Evolutionary conservation across 352 stramenopile genomes (phyloP), one percentile per base, ranked within the genome.

Genomic region (Phytophthora macrochlamydospora): DNA sequence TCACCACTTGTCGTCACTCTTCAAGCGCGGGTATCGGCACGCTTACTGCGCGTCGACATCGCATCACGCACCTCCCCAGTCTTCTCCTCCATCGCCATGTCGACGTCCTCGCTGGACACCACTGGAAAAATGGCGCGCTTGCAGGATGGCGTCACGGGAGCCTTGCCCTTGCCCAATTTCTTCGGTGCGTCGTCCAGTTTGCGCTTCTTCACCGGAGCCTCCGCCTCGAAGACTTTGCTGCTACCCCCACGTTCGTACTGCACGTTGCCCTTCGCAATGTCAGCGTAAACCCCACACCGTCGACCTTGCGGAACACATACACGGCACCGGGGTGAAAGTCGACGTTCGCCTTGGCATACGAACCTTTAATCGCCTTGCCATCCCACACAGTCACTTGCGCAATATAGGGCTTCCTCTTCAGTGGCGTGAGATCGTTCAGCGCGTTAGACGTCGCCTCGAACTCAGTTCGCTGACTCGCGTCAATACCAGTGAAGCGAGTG

Each of bases 321-420:
- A 48, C 42, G 6, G 11, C 42, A 8, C 42, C 42, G 18, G 42
- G 42, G 13, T 48, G 42, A 18, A 48, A 48, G 1, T 48, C 42
- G 42, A 48, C 1, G 42, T 29, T 48, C 1, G 13, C 42, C 42
- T 48, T 48, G 42, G 18, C 42, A 48, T 48, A 48, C 42, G 42
- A 48, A 7, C 42, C 42, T 4, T 48, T n/a, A 11, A 28, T 48
- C 42, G 12, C 9, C 9, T 48, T 48, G 11, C 11, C 42, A 14
- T 48, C 42, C 42, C 42, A 48, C 8, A 48, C 42, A n/a, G 42
- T 48, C 8, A 24, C 42, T 18, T 48, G 42, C 7, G 42, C 42
- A 28, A 48, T 13, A 14, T 48, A 48, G 42, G 42, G 42, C 42
- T 48, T 48, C 13, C 18, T 48, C 42, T 48, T 48, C 42, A 48